Base-by-base conservation (phyloP, 345 rosid species). In the Populus deltoides region DNA sequence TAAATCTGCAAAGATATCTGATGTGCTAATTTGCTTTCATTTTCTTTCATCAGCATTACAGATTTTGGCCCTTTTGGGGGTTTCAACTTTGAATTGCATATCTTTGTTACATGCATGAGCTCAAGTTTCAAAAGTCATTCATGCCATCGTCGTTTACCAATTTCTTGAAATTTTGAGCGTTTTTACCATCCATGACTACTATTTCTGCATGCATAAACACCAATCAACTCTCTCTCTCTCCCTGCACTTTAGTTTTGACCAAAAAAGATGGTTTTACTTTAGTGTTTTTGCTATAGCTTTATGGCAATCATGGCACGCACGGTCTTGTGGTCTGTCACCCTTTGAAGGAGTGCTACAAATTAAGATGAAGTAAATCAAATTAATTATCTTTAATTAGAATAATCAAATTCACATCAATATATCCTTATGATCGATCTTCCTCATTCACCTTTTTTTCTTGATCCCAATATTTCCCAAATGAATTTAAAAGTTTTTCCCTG, bases 1-100 rank as follows among this genome's bases (percentile, higher is more conserved):
- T 72, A 80, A 81, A 84, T 86, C 81, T 86, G 85, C 81, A 81
- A 68, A 33, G 79, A 79, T n/a, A 83, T 85, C 79, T 80, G 84
- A 75, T 84, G 62, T 10, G 74, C 78, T 70, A 77, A 72, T 74
- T 81, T 80, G 65, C 76, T 74, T 41, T 61, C 61, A 36, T 71
- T 33, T 43, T 76, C 71, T 71, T 55, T 74, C 49, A 45, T 66
- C 25, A 18, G 41, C 75, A 63, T 36, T 72, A 63, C 41, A 20
- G 55, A 15, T n/a, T 51, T 61, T 18, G 31, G 74, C 12, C 45
- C 45, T 41, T 41, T 41, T 0, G 45, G 15, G 15, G 15, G 45
- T 41, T 41, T 41, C 45, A 41, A 38, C 24, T 67, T 49, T 77
- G 70, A 57, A 68, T 74, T 79, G 66, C 84, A 71, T 69, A 72